Evolutionary conservation across 2,329 filamentous ascomycete genomes (phyloP).

Genomic region (Annulohypoxylon truncatum): DNA sequence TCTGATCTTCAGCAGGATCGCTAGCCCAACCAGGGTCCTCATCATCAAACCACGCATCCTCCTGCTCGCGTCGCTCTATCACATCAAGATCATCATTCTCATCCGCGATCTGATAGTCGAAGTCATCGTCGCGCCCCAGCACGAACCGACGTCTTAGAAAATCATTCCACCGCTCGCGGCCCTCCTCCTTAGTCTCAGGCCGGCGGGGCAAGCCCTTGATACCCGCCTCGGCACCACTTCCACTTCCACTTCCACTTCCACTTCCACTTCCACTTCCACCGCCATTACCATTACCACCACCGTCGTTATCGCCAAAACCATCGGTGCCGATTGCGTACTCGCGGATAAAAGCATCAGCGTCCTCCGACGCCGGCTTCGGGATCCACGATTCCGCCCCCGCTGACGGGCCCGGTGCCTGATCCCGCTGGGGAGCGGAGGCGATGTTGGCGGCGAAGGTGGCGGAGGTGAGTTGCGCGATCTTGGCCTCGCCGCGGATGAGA

Average conservation of each 20-base stretch:
- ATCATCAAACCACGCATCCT: conserved; percentile 84
- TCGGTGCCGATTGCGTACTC: conserved; percentile 38
- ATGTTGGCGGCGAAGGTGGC: background rate
- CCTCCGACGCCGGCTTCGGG: conserved; percentile 30
- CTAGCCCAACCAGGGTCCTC: conserved; percentile 77
- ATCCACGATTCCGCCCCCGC: conserved; percentile 17
- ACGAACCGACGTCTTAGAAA: conserved; percentile 82
- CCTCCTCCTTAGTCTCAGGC: conserved; percentile 70
- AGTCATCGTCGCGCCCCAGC: conserved; percentile 78
- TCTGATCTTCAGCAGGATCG: conserved; percentile 51
- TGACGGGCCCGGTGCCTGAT: background rate
- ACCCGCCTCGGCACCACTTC: conserved; percentile 73
- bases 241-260: background rate
- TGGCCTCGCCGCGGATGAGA: conserved; percentile 79
- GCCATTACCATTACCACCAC: conserved; percentile 60
- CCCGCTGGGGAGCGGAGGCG: background rate
- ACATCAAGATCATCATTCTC: conserved; percentile 77
- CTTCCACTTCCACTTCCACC: conserved; percentile 47
- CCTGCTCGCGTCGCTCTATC: conserved; percentile 66
- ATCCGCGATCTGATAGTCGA: conserved; percentile 80
- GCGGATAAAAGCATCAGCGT: conserved; percentile 40
- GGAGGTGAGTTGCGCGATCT: conserved; percentile 59
- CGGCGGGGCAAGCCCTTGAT: conserved; percentile 23
- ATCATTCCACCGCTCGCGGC: conserved; percentile 73
- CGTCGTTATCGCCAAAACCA: conserved; percentile 68